Evolutionary conservation across 352 stramenopile genomes (phyloP).

Genomic region (Globisporangium sylvaticum): DNA sequence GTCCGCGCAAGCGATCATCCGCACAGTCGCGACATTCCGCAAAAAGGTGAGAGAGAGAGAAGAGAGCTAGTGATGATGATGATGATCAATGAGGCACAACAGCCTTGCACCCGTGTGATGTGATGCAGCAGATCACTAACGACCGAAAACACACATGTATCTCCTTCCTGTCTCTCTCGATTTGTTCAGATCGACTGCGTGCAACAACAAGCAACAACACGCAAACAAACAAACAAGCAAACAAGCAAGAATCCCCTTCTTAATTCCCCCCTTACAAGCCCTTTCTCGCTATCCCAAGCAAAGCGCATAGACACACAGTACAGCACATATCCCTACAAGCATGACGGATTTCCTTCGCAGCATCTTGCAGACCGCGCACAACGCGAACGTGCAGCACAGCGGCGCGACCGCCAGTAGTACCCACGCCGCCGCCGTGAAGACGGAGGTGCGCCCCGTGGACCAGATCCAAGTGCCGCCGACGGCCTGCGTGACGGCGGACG

Average conservation of each 20-base stretch:
- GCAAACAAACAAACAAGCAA: neutral
- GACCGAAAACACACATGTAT: neutral
- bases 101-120: neutral
- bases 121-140: neutral
- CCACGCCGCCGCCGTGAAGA: slow-evolving; percentile 20
- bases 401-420: neutral
- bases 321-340: slow-evolving; percentile 3
- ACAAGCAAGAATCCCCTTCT: neutral
- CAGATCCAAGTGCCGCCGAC: slow-evolving; percentile 53
- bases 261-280: neutral
- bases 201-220: neutral
- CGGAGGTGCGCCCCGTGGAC: slow-evolving; percentile 45
- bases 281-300: neutral
- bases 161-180: neutral
- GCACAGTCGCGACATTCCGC: neutral
- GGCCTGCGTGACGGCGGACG: slow-evolving; percentile 13
- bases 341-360: slow-evolving; percentile 82
- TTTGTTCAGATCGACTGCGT: neutral
- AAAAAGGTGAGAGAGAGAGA: slow-evolving; percentile 1
- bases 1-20: neutral
- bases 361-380: slow-evolving; percentile 53
- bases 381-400: slow-evolving; percentile 17
- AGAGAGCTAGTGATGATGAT: neutral
- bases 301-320: slow-evolving; percentile 10
- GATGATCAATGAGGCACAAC: neutral